A percentile compares a stretch with the other conserved stretches of the same genome.
Conservation (phyloP, 2,329 filamentous ascomycete species). For the Exophiala sp. region DNA sequence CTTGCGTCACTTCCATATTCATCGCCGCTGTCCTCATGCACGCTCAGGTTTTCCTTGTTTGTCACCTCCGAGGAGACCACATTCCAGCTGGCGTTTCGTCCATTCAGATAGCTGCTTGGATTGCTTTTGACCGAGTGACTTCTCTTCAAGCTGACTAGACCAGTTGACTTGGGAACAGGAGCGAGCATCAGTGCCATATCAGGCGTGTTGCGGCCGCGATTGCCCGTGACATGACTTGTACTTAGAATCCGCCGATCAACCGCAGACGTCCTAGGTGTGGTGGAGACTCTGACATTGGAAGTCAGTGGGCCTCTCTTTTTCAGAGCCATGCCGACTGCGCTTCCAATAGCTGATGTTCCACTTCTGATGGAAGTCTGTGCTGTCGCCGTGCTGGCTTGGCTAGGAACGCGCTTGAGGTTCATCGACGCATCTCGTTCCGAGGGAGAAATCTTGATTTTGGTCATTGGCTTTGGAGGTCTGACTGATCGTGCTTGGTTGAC, state of each 20-base stretch:
- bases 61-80: conserved; percentile 39
- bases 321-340: conserved; percentile 44
- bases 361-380: conserved; percentile 40
- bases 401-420: conserved; percentile 52
- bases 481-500: conserved; percentile 88
- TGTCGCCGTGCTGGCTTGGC: conserved; percentile 41
- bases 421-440: conserved; percentile 41
- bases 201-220: conserved; percentile 50
- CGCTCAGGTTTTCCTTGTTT: conserved; percentile 64
- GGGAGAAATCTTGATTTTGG: conserved; percentile 23
- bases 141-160: conserved; percentile 62
- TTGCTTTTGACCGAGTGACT: conserved; percentile 74
- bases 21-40: conserved; percentile 42
- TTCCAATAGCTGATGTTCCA: conserved; percentile 22
- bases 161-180: conserved; percentile 32
- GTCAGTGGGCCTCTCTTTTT: conserved; percentile 51
- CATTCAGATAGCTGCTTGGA: conserved; percentile 41
- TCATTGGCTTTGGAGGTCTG: conserved; percentile 48
- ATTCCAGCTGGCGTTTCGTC: conserved; percentile 69
- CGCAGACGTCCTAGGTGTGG: conserved; percentile 43
- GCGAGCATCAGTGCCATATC: conserved; percentile 33
- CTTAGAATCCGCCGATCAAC: conserved; percentile 77
- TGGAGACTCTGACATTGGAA: conserved; percentile 38
- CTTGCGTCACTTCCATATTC: conserved; percentile 49
- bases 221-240: conserved; percentile 82